Base-by-base conservation (phyloP, 352 stramenopile genomes). In the Globisporangium paroecandrum region DNA sequence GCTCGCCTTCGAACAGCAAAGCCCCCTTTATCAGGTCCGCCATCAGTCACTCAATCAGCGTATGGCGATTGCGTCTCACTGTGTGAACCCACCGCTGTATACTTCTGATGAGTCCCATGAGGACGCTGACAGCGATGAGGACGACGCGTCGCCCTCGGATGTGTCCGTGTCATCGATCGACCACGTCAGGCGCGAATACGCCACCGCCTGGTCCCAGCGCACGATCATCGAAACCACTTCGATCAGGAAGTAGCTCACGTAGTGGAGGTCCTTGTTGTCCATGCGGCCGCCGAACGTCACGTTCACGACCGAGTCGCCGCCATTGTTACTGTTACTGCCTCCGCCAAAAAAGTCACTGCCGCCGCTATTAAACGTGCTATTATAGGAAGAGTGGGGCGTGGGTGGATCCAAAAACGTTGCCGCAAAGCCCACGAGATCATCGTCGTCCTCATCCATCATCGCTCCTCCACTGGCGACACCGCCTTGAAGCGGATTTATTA, bases 241-340 rank as follows among this genome's bases (percentile, higher is more conserved):
- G 25, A 67, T 34, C 38, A 71, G 66, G 60, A 71, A 71, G 58
- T 65, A 71, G 41, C 66, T 67, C 38, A 62, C 69, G 55, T 72
- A 85, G 24, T 73, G 69, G 13, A 69, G 43, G 53, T 85, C 77
- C 58, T 71, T 71, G 58, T 82, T 85, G 65, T 81, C 71, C 64
- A 82, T 72, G 54, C 76, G 78, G 55, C 77, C 77, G 9, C 65
- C 77, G 43, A 78, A 79, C n/a, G 75, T 81, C 12, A 85, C 75
- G 59, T 81, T 82, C 6, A 81, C 72, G 22, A 69, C 73, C 6
- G 64, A 61, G 54, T 9, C 57, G 69, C 22, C 27, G 34, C 15
- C 27, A 32, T 7, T 32, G 29, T 32, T 32, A 32, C 29, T 32
- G 36, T 15, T 15, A 41, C 34, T 41, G 49, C 22, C 15, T 12